A percentile compares a stretch with the other conserved stretches of the same genome.
phyloP scores from a whole-genome alignment of 352 stramenopile genomes.

The Phytophthora sp. region DNA sequence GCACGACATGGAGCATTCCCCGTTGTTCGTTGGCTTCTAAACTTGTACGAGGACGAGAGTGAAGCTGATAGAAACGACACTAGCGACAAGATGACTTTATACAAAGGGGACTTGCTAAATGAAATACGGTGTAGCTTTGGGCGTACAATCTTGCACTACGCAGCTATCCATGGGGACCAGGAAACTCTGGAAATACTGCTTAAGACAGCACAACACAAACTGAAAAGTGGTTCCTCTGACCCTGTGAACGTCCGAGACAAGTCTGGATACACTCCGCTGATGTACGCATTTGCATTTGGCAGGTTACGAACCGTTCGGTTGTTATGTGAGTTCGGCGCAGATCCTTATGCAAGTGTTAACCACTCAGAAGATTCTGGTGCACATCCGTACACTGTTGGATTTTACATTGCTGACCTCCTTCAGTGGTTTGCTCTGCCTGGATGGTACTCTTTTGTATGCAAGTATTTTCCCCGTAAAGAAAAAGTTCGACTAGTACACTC shows the following conservation, averaged over 20 bases:
- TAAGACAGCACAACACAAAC: constrained; percentile 1
- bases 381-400: constrained; percentile 56
- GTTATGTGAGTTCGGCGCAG: constrained; percentile 42
- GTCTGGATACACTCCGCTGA: constrained; percentile 52
- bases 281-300: constrained; percentile 67
- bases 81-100: background rate
- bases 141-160: constrained; percentile 60
- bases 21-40: constrained; percentile 61
- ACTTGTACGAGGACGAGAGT: constrained; percentile 30
- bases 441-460: constrained; percentile 55
- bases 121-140: constrained; percentile 30
- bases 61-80: background rate
- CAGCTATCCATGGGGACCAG: constrained; percentile 49
- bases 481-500: constrained; percentile 40
- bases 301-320: constrained; percentile 37
- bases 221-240: background rate
- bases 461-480: constrained; percentile 22
- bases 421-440: constrained; percentile 67
- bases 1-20: constrained; percentile 44
- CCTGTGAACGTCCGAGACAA: constrained; percentile 43
- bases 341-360: constrained; percentile 42
- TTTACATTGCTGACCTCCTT: constrained; percentile 52
- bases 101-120: background rate
- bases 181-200: constrained; percentile 31
- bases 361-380: constrained; percentile 50